These are phyloP conservation scores for Penicillium desertorum DNA, from an alignment of 495 filamentous ascomycete species.

Conservation along the genomic window DNA sequence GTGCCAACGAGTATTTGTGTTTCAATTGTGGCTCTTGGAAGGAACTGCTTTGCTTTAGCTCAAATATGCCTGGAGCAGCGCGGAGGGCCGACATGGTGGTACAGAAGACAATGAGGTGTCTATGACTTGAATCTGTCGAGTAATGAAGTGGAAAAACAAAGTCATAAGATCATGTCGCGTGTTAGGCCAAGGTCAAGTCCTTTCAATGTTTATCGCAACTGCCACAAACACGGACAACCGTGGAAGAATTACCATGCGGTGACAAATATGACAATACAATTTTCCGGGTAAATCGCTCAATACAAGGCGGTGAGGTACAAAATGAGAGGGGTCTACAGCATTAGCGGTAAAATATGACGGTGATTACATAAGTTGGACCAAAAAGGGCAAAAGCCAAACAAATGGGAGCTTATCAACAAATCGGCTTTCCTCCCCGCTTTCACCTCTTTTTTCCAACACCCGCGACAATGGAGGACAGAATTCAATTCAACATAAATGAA, in stretches of 20 bases:
- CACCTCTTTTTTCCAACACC: slow-evolving; percentile 15
- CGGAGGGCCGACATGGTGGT: slow-evolving; percentile 33
- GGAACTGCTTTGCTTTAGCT: slow-evolving; percentile 23
- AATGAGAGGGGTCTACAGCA: background rate
- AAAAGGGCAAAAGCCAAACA: slow-evolving; percentile 37
- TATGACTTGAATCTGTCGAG: background rate
- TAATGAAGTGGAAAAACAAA: background rate
- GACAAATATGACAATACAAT: slow-evolving; percentile 1
- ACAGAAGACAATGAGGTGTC: background rate
- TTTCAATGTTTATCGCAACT: slow-evolving; percentile 2
- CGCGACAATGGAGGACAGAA: slow-evolving; percentile 67
- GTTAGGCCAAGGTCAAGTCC: background rate
- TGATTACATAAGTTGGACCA: background rate
- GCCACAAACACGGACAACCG: slow-evolving; percentile 3
- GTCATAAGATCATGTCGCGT: slow-evolving; percentile 1
- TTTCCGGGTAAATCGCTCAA: background rate
- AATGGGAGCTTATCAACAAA: slow-evolving; percentile 24
- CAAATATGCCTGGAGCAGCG: slow-evolving; percentile 28
- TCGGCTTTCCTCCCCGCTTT: slow-evolving; percentile 19
- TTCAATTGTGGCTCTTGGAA: slow-evolving; percentile 14
- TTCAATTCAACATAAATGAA: slow-evolving; percentile 92
- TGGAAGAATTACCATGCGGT: slow-evolving; percentile 5
- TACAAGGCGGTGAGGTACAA: slow-evolving; percentile 9
- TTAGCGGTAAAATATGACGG: slow-evolving; percentile 6
- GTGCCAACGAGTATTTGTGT: slow-evolving; percentile 25